Conservation (phyloP, 2,329 filamentous ascomycete species). For the Colletotrichum salicis region DNA sequence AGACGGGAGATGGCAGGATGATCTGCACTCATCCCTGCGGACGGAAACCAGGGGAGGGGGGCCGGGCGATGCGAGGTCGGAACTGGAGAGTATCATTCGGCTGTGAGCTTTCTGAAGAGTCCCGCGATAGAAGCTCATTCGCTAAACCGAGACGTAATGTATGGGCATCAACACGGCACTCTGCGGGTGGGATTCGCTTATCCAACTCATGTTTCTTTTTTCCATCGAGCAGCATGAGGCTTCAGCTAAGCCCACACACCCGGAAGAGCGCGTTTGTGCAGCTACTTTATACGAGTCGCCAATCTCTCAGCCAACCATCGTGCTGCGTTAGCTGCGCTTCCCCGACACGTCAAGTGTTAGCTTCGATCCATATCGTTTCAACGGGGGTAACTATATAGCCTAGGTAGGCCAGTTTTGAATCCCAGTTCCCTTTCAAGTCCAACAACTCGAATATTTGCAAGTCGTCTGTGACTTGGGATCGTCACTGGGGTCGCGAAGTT, state of each 20-base stretch:
- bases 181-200: constrained; percentile 3
- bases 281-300: neutral
- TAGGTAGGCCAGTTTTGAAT: neutral
- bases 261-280: neutral
- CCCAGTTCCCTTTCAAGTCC: neutral
- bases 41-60: constrained; percentile 2
- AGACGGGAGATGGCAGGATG: constrained; percentile 10
- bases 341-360: neutral
- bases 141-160: neutral
- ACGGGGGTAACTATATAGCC: neutral
- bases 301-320: neutral
- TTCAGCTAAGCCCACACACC: constrained; percentile 6
- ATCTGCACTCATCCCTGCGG: constrained; percentile 28
- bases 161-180: neutral
- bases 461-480: neutral
- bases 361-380: neutral
- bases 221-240: neutral
- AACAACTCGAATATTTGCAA: neutral
- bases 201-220: constrained; percentile 12
- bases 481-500: neutral
- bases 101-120: neutral
- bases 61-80: neutral
- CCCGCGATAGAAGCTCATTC: constrained; percentile 3
- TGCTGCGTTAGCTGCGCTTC: neutral
- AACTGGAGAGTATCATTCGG: constrained; percentile 5